Evolutionary conservation across 2,329 filamentous ascomycete species (phyloP), one percentile per base, ranked within the genome.

Genomic region (Pseudogymnoascus sp.): DNA sequence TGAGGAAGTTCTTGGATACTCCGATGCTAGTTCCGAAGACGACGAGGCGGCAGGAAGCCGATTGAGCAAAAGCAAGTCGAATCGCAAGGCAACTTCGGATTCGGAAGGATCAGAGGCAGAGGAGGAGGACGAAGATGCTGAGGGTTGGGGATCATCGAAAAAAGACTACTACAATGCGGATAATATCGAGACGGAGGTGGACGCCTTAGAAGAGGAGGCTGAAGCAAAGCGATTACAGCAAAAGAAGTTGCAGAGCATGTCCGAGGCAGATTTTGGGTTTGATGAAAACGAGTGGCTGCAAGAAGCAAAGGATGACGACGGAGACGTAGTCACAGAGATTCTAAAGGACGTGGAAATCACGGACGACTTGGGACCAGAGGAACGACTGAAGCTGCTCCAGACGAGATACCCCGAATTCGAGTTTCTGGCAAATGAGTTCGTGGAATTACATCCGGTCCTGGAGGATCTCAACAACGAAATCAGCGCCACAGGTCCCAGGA

Each of bases 151-250:
- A 31, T 84, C 88, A 3, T 92, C 90, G 2, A 93, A 86, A 74
- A 89, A 89, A 65, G 93, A 96, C 69, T 96, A 97, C 77, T 99
- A 99, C 77, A 84, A 96, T 77, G 90, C 91, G 68, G 93, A 99
- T 75, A 77, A 81, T 28, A 81, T 84, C 67, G 83, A 86, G 71
- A 86, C 84, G 5, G 84, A 88, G 73, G 82, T 79, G 38, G 83
- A 85, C 78, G 95, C 95, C 0, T 77, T 96, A 34, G 93, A 95
- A 72, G 95, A 99, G 79, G 96, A 99, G 75, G 86, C 83, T 9
- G 96, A 99, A 74, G 95, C 93, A 2, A 87, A 88, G 74, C 83
- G 91, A 66, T 77, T 99, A 65, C 93, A 97, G 75, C 87, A 92
- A 76, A 97, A 96, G 81, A 93, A 95, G 73, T 76, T 97, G 23